Evolutionary conservation across 169 alveolate genomes (phyloP), one percentile per base, ranked within the genome.

Genomic region (Eimeria maxima): DNA sequence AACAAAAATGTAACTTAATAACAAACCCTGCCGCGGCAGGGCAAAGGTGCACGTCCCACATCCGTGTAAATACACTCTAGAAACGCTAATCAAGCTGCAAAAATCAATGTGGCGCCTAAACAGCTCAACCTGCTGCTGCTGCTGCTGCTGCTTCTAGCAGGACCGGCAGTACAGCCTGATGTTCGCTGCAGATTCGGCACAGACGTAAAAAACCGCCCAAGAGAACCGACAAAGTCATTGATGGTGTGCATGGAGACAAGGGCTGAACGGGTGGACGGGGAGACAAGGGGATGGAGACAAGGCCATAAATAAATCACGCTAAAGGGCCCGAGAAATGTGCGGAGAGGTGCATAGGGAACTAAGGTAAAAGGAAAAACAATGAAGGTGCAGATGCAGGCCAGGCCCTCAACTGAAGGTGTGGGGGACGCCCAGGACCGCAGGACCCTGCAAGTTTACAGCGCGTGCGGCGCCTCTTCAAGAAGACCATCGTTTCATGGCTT

Each of bases 11-110:
- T 27, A 38, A 14, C 53, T 73, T 24, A 38, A 74, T 42, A 45
- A 27, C 50, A 80, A 80, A 33, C 90, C 65, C 90, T 27, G 60
- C 44, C 20, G 50, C 90, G 2, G 73, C 90, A 80, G 73, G 90
- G 90, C 90, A 80, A 53, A 80, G 13, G 50, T 80, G 90, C 90
- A 80, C 73, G 90, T 80, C 90, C 90, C 90, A 80, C 90, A 80
- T 53, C 90, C 90, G 90, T 80, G 90, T 45, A n/a, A 45, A 80
- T 78, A 78, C 47, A 80, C 22, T 47, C 69, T 55, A 80, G 90
- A 42, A 80, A 80, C 55, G 69, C 69, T 80, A 45, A 80, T 45
- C 90, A 80, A 80, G 90, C 47, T 53, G 67, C 69, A 80, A 80
- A 45, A 80, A 80, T 74, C 86, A 74, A 74, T 74, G 86, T 14